Conservation (phyloP, 2,329 filamentous ascomycete species). For the Golovinomyces cichoracearum region DNA sequence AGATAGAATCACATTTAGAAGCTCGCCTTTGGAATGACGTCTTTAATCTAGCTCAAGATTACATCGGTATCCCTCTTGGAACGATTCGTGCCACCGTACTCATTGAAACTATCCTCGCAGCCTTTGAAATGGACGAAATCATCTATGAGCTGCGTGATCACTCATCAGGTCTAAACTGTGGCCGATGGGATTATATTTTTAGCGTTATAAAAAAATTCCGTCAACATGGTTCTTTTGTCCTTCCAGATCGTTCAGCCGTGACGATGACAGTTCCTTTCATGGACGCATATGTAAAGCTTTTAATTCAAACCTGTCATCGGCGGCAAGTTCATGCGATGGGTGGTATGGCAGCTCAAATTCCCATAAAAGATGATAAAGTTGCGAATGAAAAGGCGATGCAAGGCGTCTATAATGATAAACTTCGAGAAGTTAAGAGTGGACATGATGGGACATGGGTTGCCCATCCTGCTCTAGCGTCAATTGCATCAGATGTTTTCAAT, state of each 20-base stretch:
- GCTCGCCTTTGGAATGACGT: slow-evolving; percentile 94
- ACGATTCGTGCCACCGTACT: slow-evolving; percentile 87
- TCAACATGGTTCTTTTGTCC: slow-evolving; percentile 72
- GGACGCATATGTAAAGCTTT: slow-evolving; percentile 84
- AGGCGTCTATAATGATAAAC: slow-evolving; percentile 75
- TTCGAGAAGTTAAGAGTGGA: slow-evolving; percentile 79
- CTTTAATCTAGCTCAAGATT: slow-evolving; percentile 89
- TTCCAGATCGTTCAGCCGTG: slow-evolving; percentile 70
- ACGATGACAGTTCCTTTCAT: slow-evolving; percentile 99
- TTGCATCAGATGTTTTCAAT: slow-evolving; percentile 87
- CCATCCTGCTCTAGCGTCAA: slow-evolving; percentile 69
- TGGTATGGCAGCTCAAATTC: slow-evolving; percentile 96
- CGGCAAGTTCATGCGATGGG: slow-evolving; percentile 97
- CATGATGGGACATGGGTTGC: slow-evolving; percentile 96
- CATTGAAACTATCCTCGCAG: slow-evolving; percentile 92
- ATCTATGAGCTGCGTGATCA: slow-evolving; percentile 97
- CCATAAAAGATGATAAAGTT: slow-evolving; percentile 77
- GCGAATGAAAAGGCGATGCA: slow-evolving; percentile 93
- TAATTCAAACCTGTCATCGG: slow-evolving; percentile 95
- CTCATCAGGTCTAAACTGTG: slow-evolving; percentile 88
- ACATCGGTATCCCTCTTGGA: slow-evolving; percentile 64
- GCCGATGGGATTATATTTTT: slow-evolving; percentile 99
- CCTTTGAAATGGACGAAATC: slow-evolving; percentile 99
- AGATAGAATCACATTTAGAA: slow-evolving; percentile 96
- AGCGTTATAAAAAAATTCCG: slow-evolving; percentile 99